Evolutionary conservation across 2,329 filamentous ascomycete species (phyloP), one percentile per base, ranked within the genome.

Genomic region (Aspergillus fischeri): DNA sequence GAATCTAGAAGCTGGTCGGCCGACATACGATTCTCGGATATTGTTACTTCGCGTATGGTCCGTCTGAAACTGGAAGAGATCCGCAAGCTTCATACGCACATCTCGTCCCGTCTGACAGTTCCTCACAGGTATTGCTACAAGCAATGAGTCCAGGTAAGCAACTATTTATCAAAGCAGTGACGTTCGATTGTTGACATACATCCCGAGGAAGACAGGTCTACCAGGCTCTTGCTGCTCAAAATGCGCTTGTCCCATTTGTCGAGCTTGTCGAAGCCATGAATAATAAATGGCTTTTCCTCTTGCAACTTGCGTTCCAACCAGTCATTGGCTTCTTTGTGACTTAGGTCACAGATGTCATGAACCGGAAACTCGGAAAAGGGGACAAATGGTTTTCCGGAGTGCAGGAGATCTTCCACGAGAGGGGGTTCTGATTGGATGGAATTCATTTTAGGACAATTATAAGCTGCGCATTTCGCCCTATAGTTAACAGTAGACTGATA

Each of bases 41-140:
- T 27, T 57, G 21, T 44, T 49, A 20, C 53, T 27, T 25, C 51
- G 51, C 14, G 47, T 44, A 53, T 52, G 41, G 9, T 57, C 53
- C 9, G 56, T 17, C 32, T 53, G 42, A 56, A 53, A 58, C 14
- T 67, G 44, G 21, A 47, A 62, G 35, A 73, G 67, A 55, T 73
- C 72, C 35, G 63, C 68, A 47, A 73, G 62, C 21, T 67, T 68
- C 59, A 73, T 70, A 10, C 64, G 69, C 9, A 73, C 50, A 56
- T 74, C 70, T 52, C 70, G 65, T 29, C 68, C 65, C 2, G 70
- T 72, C 35, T 65, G 69, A 55, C 70, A 73, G 47, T 73, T 73
- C 17, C 67, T 66, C 10, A 73, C 68, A 7, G 69, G 66, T 35
- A 73, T 71, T 56, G 68, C 66, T 70, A 52, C 27, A 25, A 32